Base-by-base conservation (phyloP, 495 filamentous ascomycete genomes). In the Xylaria flabelliformis region DNA sequence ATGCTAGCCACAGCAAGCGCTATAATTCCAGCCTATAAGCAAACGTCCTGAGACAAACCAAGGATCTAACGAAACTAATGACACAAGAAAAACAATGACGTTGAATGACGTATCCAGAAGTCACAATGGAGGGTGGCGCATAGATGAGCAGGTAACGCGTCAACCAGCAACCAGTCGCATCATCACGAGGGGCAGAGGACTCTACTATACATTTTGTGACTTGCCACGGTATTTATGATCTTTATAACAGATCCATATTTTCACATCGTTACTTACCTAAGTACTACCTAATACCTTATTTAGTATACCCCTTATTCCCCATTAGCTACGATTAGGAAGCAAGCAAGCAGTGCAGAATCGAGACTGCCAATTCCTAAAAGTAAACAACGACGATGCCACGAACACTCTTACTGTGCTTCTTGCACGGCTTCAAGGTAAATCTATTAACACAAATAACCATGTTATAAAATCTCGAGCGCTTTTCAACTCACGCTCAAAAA, bases 341-440 rank as follows among this genome's bases (percentile, higher is more conserved):
- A n/a, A n/a, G n/a, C n/a, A n/a, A n/a, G n/a, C n/a, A n/a, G n/a
- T n/a, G n/a, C n/a, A n/a, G 29, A 9, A 51, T 34, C 17, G 12
- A 53, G 46, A 36, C 48, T 46, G 24, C 34, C 15, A 59, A 29
- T 0, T 0, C 4, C 3, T 12, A 39, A 2, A 34, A 50, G 0
- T 17, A 50, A 41, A 1, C 6, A 44, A 65, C 17, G 26, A 78
- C 84, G 75, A 94, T 91, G 91, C 89, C 90, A 79, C 95, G 92
- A 74, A 97, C 93, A 17, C 81, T 98, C 10, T 82, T 98, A 0
- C 85, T 98, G 15, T 93, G 92, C 78, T 97, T 97, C 82, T 91
- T 98, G 55, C 95, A 98, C 76, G 95, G 95, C 15, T 98, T 98
- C 85, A 97, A 97, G 89, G 94, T 93, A 77, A 69, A 59, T 6